Base-by-base conservation (phyloP, 2,329 filamentous ascomycete genomes). In the Phoma sp. region DNA sequence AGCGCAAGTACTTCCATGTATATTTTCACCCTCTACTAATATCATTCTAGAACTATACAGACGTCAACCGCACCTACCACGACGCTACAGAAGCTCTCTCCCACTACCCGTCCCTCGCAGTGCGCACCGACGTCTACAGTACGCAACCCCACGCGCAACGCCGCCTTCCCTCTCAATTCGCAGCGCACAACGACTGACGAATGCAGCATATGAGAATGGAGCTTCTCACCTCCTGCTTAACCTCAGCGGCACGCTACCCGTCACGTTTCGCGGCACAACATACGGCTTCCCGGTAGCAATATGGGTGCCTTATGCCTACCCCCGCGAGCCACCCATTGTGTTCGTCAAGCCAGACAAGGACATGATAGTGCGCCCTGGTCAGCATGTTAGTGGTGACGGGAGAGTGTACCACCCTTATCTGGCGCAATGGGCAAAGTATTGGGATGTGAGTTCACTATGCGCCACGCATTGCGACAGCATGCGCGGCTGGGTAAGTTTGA, bases 91-190 rank as follows among this genome's bases (percentile, higher is more conserved):
- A 91, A 70, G 86, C 88, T 25, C 85, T 99, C 47, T 84, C 89
- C 29, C 85, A 89, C 64, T 91, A 92, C 70, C 86, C 91, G 7
- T 89, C 90, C 2, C 82, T 99, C 22, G 84, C 88, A 7, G 91
- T 93, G 24, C 86, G 90, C 65, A 99, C 95, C 57, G 93, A 98
- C 75, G 93, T 98, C 46, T 96, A 98, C 77, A 98, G 92, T 96
- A 83, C 67, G 86, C 75, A 25, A 37, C 7, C 13, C 41, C 14
- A 32, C 29, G 35, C 40, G 46, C 39, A 50, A 35, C 37, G 27
- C 42, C 35, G 7, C 23, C 23, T 23, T 22, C 36, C 33, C 25
- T 46, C 23, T 18, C n/a, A 41, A 5, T 40, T 7, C 9, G 7
- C 8, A 14, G 38, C 39, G 22, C 44, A 47, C 24, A 58, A 30